Evolutionary conservation across 768 basidiomycete genomes (phyloP).

Genomic region (Tricholoma terreum): DNA sequence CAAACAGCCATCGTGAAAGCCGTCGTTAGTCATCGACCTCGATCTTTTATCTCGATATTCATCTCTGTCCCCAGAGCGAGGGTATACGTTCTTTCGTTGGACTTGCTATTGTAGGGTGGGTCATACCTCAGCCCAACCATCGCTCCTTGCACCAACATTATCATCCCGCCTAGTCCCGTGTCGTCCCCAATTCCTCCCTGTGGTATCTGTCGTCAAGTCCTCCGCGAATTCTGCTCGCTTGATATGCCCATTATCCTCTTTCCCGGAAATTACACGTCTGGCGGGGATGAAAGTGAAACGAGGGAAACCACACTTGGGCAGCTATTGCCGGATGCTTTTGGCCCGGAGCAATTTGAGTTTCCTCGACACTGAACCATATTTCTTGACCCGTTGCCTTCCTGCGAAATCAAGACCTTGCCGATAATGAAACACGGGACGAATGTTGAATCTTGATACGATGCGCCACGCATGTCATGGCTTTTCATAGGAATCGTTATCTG

Average conservation of each 20-base stretch:
- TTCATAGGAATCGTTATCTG: too few relatives aligned
- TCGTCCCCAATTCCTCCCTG: conserved; percentile 72
- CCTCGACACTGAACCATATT: conserved; percentile 20
- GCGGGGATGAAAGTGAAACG: conserved; percentile 34
- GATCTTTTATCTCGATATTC: background rate
- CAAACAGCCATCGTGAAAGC: conserved; percentile 93
- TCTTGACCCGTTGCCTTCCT: too few relatives aligned
- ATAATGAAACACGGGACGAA: too few relatives aligned
- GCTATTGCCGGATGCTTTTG: conserved; percentile 83
- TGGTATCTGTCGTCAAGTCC: conserved; percentile 70
- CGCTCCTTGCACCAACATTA: background rate
- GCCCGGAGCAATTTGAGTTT: conserved; percentile 71
- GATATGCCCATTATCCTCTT: conserved; percentile 73
- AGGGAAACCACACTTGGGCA: conserved; percentile 66
- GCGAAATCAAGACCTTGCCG: too few relatives aligned
- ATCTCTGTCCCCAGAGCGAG: conserved; percentile 57
- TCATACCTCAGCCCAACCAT: conserved; percentile 23
- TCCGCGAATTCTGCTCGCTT: conserved; percentile 55
- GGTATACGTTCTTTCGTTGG: conserved; percentile 67
- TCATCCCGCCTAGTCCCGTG: conserved; percentile 55
- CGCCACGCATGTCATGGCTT: too few relatives aligned
- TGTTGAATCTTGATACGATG: too few relatives aligned
- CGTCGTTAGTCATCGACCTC: conserved; percentile 52
- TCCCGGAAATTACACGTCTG: conserved; percentile 45
- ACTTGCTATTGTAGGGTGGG: conserved; percentile 69